A percentile compares a stretch with the other conserved stretches of the same genome.
phyloP scores from a whole-genome alignment of 257 asterid genomes.

The Handroanthus guayacan region DNA sequence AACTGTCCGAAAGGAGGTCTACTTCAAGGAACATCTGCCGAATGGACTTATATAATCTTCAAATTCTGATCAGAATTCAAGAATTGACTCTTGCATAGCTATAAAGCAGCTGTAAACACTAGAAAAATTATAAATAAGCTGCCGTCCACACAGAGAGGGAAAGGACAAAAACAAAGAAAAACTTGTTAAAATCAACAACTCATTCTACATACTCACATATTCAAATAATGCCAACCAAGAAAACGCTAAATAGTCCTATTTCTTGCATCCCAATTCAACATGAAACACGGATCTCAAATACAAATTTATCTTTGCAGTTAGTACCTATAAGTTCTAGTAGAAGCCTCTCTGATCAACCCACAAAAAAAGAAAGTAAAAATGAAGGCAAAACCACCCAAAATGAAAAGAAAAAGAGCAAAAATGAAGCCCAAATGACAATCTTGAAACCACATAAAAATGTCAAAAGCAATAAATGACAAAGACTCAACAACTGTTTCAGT shows the following conservation, averaged over 20 bases:
- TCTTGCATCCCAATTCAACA: background rate
- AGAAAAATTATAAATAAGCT: slow-evolving; percentile 38
- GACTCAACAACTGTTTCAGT: slow-evolving; percentile 46
- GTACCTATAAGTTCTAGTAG: slow-evolving; percentile 17
- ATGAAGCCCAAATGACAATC: background rate
- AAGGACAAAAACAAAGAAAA: slow-evolving; percentile 5
- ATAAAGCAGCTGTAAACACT: slow-evolving; percentile 35
- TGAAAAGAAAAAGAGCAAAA: background rate
- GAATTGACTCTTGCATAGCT: slow-evolving; percentile 17
- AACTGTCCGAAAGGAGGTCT: slow-evolving; percentile 29
- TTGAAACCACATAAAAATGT: background rate
- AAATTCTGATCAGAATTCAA: slow-evolving; percentile 32
- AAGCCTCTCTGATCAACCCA: slow-evolving; percentile 34
- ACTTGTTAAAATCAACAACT: slow-evolving; percentile 4
- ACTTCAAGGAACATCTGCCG: slow-evolving; percentile 28
- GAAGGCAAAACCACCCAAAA: slow-evolving; percentile 6
- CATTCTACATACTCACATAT: slow-evolving; percentile 36
- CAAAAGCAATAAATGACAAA: slow-evolving; percentile 37
- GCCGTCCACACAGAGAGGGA: slow-evolving; percentile 46
- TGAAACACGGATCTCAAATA: slow-evolving; percentile 37
- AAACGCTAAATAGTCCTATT: background rate
- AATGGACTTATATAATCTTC: slow-evolving; percentile 36
- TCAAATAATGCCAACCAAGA: slow-evolving; percentile 26
- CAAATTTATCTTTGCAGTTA: slow-evolving; percentile 2
- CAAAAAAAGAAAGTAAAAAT: background rate